Evolutionary conservation across 345 rosid species (phyloP).

Genomic region (Eucalyptus cladocalyx): DNA sequence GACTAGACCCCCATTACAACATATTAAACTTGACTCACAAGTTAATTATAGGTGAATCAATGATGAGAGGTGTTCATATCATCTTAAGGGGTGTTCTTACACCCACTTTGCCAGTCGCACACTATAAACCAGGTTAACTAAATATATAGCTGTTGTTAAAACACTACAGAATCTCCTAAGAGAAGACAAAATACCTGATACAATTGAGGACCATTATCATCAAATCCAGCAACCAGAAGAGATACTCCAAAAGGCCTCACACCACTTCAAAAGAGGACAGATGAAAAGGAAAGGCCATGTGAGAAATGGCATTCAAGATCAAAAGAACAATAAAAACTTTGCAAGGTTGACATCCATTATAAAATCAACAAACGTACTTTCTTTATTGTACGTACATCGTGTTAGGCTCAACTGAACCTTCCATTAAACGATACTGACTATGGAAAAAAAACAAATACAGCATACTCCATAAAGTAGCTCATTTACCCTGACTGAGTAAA

Average conservation of each 20-base stretch:
- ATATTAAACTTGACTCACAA: not conserved
- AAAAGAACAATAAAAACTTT: not conserved
- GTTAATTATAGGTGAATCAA: not conserved
- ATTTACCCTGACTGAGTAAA: constrained; percentile 93
- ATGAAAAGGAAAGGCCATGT: not conserved
- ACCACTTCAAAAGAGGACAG: constrained; percentile 35
- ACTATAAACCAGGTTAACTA: not conserved
- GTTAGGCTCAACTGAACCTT: not conserved
- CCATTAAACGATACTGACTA: not conserved
- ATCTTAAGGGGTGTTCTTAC: not conserved
- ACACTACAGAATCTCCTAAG: not conserved
- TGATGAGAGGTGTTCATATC: not conserved
- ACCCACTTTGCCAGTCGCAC: not conserved
- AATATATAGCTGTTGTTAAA: not conserved
- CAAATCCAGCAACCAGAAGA: constrained; percentile 81
- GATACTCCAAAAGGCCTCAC: constrained; percentile 98
- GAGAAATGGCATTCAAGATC: not conserved
- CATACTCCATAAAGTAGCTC: not conserved
- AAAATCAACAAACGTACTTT: not conserved
- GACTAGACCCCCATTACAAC: not conserved
- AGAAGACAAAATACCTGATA: constrained; percentile 47
- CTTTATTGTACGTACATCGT: not conserved
- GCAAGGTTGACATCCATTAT: not conserved
- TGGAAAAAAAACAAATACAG: not conserved
- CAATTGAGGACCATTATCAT: constrained; percentile 89